Evolutionary conservation across 2,329 filamentous ascomycete species (phyloP).

Genomic region (Colletotrichum sp.): DNA sequence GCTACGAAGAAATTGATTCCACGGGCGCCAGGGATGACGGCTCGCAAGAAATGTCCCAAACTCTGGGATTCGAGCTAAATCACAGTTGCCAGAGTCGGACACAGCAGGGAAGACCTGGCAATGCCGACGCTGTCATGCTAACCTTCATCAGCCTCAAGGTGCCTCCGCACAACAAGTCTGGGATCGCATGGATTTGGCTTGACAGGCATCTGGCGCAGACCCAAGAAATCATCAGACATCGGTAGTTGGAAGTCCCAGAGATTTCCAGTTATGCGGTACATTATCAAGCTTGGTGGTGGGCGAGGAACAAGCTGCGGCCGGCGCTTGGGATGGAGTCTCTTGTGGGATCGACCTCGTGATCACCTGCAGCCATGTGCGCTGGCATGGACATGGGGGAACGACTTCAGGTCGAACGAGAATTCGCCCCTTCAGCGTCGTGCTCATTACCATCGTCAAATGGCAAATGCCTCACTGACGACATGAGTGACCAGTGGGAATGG

Average conservation of each 20-base stretch:
- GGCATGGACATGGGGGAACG: not conserved
- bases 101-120: not conserved
- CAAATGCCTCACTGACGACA: constrained; percentile 19
- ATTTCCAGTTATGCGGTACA: not conserved
- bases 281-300: not conserved
- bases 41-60: not conserved
- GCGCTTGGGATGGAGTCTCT: not conserved
- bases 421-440: not conserved
- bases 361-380: constrained; percentile 1
- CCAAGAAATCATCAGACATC: not conserved
- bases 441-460: not conserved
- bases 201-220: not conserved
- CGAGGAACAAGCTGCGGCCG: not conserved
- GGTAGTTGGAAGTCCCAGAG: constrained; percentile 7
- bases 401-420: not conserved
- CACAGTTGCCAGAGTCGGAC: not conserved
- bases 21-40: not conserved
- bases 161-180: not conserved
- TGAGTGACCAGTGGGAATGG: constrained; percentile 12
- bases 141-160: not conserved
- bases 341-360: constrained; percentile 7
- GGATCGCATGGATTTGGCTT: not conserved
- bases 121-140: not conserved
- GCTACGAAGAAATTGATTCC: not conserved
- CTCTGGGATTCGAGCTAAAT: not conserved